These are phyloP conservation scores for Candida ulmi DNA, from an alignment of 805 yeast species.

Conservation along the genomic window DNA sequence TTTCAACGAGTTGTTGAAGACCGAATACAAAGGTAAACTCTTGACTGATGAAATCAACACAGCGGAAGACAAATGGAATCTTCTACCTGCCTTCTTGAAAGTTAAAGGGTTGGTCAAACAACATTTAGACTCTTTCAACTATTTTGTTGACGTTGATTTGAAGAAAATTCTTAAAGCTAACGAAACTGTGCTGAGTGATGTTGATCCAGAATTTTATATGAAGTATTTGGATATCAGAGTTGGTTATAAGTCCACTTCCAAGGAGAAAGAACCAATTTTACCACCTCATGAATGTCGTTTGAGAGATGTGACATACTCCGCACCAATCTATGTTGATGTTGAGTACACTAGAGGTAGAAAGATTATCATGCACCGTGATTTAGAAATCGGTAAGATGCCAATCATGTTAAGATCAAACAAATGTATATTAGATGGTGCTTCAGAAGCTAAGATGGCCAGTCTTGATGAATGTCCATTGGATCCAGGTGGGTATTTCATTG, in stretches of 20 bases:
- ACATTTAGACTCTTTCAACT: constrained; percentile 96
- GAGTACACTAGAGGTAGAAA: constrained; percentile 95
- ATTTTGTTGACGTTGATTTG: constrained; percentile 88
- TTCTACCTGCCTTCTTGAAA: constrained; percentile 90
- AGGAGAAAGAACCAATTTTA: constrained; percentile 50
- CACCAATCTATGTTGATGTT: constrained; percentile 94
- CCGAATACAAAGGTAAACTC: constrained; percentile 79
- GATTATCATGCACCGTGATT: constrained; percentile 81
- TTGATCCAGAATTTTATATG: constrained; percentile 93
- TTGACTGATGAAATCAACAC: constrained; percentile 85
- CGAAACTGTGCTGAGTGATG: constrained; percentile 83
- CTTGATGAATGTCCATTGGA: constrained; percentile 94
- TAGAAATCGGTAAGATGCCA: constrained; percentile 98
- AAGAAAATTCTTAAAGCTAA: constrained; percentile 91
- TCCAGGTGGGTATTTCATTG: constrained; percentile 98
- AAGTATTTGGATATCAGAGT: constrained; percentile 91
- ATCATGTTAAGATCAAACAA: constrained; percentile 92
- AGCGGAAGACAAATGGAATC: constrained; percentile 95
- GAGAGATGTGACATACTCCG: constrained; percentile 90
- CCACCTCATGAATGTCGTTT: constrained; percentile 96
- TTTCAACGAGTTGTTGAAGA: constrained; percentile 72
- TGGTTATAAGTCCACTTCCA: constrained; percentile 66
- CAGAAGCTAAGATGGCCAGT: constrained; percentile 80
- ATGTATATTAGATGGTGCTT: constrained; percentile 76
- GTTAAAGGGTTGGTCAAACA: constrained; percentile 96